These are phyloP conservation scores for Trebouxia sp. DNA, from an alignment of 139 green algal species.

Conservation along the genomic window DNA sequence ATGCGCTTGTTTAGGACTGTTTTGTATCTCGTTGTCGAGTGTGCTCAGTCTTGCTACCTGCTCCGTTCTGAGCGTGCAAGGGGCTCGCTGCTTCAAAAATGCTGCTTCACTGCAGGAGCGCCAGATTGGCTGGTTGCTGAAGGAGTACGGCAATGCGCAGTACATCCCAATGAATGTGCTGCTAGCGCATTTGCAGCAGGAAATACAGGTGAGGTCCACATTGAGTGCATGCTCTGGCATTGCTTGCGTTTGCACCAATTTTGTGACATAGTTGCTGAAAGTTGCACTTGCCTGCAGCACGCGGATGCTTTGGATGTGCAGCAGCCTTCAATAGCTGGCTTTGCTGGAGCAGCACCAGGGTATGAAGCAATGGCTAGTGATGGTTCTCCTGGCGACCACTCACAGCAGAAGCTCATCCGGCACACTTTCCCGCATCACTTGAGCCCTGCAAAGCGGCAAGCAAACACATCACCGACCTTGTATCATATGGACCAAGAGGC, in stretches of 20 bases:
- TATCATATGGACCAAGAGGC: background rate
- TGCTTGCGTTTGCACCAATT: background rate
- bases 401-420: conserved; percentile 6
- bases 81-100: too few species aligned
- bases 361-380: background rate
- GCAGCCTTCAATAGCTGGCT: background rate
- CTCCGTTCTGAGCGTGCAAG: too few species aligned
- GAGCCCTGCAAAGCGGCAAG: background rate
- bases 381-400: background rate
- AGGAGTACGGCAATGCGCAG: conserved; percentile 50
- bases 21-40: too few species aligned
- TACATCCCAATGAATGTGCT: conserved; percentile 56
- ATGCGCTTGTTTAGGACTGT: too few species aligned
- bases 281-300: too few species aligned
- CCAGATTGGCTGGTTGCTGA: conserved; percentile 56
- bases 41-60: too few species aligned
- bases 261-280: too few species aligned
- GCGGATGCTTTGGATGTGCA: background rate
- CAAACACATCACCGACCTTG: background rate
- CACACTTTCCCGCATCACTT: background rate
- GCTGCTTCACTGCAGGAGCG: conserved; percentile 59
- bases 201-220: conserved; percentile 64
- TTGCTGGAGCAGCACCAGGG: background rate
- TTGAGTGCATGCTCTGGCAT: background rate
- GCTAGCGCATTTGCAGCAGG: conserved; percentile 66